These are phyloP conservation scores for Candida corydali DNA, from an alignment of 805 yeast genomes.

Conservation along the genomic window DNA sequence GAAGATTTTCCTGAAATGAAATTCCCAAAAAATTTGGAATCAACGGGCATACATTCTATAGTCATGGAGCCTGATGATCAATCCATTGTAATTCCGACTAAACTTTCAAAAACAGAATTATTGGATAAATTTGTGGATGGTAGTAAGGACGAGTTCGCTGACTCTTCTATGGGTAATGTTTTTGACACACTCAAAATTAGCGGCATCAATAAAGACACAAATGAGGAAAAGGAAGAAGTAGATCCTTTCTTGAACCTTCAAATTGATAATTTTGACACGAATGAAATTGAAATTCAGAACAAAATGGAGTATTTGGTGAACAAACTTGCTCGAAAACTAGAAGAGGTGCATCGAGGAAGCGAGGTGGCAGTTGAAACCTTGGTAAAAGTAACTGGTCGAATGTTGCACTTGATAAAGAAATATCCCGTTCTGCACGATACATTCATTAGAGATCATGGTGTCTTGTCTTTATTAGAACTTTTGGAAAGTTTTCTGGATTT, in stretches of 20 bases:
- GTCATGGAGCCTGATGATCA: neutral
- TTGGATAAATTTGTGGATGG: constrained; percentile 28
- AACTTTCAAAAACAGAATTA: constrained; percentile 23
- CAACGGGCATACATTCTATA: constrained; percentile 4
- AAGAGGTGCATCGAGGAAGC: constrained; percentile 23
- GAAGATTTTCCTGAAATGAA: constrained; percentile 22
- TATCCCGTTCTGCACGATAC: constrained; percentile 37
- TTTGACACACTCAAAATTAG: no score
- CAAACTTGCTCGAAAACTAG: constrained; percentile 29
- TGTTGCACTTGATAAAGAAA: constrained; percentile 34
- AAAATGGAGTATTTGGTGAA: constrained; percentile 35
- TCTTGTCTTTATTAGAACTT: constrained; percentile 34
- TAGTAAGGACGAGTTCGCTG: constrained; percentile 16
- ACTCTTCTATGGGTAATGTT: constrained; percentile 1
- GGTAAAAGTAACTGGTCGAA: constrained; percentile 33
- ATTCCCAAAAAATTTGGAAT: constrained; percentile 5
- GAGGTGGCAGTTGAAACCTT: constrained; percentile 28
- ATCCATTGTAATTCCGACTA: constrained; percentile 5
- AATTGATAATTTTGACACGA: constrained; percentile 35
- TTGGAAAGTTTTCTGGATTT: constrained; percentile 32
- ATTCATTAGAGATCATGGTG: constrained; percentile 40
- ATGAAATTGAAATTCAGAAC: constrained; percentile 36
- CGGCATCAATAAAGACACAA: neutral
- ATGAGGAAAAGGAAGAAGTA: constrained; percentile 15
- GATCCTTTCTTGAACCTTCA: constrained; percentile 39